These are phyloP conservation scores for Incumbomyces delicatus DNA, from an alignment of 2,329 filamentous ascomycete species.

Conservation along the genomic window DNA sequence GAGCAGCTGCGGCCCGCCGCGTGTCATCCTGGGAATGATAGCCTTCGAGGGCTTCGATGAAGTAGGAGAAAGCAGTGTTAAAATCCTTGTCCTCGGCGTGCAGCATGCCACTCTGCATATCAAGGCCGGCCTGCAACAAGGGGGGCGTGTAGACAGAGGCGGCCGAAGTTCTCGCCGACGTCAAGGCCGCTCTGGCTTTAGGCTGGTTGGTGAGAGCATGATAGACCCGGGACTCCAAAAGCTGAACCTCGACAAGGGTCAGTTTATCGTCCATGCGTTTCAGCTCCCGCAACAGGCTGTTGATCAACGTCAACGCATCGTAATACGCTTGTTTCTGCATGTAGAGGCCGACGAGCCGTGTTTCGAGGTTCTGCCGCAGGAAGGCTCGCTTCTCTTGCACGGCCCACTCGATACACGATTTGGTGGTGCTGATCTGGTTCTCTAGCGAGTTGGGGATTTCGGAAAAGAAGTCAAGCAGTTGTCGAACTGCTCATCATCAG, in stretches of 20 bases:
- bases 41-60: conserved; percentile 96
- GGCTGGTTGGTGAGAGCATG: conserved; percentile 93
- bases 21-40: conserved; percentile 89
- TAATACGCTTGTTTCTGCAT: conserved; percentile 98
- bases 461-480: conserved; percentile 90
- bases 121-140: conserved; percentile 84
- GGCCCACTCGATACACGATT: conserved; percentile 99
- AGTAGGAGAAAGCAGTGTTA: conserved; percentile 97
- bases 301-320: conserved; percentile 92
- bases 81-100: conserved; percentile 99
- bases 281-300: conserved; percentile 86
- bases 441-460: conserved; percentile 91
- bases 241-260: conserved; percentile 92
- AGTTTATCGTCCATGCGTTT: conserved; percentile 98
- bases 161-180: conserved; percentile 85
- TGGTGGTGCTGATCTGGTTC: conserved; percentile 87
- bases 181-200: conserved; percentile 90
- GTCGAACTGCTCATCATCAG: conserved; percentile 57
- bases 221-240: conserved; percentile 93
- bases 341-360: conserved; percentile 82
- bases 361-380: conserved; percentile 95
- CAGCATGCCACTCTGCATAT: conserved; percentile 99
- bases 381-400: conserved; percentile 81
- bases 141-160: conserved; percentile 97
- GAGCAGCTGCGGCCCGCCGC: conserved; percentile 80